A percentile compares a stretch with the other conserved stretches of the same genome.
phyloP scores from a whole-genome alignment of 768 basidiomycete species.

The Cubamyces lactineus region DNA sequence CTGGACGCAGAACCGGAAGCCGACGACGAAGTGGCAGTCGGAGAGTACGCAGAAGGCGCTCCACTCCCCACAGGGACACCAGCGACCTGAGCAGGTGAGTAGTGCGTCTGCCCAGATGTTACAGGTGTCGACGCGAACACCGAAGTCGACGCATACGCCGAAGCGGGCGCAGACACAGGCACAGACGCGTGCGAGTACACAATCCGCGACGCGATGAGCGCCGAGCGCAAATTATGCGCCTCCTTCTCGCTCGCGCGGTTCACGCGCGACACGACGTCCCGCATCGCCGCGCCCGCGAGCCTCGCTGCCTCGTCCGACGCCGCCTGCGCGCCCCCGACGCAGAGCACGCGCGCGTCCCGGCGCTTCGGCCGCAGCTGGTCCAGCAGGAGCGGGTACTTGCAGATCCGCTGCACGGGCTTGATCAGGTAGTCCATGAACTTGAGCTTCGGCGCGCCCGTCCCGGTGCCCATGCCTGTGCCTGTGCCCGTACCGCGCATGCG shows the following conservation, averaged over 20 bases:
- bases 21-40: conserved; percentile 14
- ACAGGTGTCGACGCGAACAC: too few species aligned
- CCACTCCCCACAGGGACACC: too few species aligned
- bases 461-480: too few species aligned
- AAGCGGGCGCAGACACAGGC: too few species aligned
- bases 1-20: neutral
- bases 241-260: conserved; percentile 33
- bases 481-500: neutral
- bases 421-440: conserved; percentile 89
- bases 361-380: conserved; percentile 55
- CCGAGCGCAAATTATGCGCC: conserved; percentile 31
- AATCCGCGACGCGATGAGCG: conserved; percentile 30
- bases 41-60: conserved; percentile 6
- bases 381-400: conserved; percentile 91
- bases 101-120: neutral
- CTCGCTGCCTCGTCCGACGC: conserved; percentile 26
- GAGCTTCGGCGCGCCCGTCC: conserved; percentile 42
- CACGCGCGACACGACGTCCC: conserved; percentile 73
- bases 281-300: conserved; percentile 71
- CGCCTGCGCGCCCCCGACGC: neutral
- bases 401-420: conserved; percentile 95
- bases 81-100: neutral
- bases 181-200: conserved; percentile 7
- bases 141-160: too few species aligned
- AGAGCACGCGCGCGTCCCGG: neutral